phyloP scores from a whole-genome alignment of 2,329 filamentous ascomycete genomes.

The Colletotrichum sp. region DNA sequence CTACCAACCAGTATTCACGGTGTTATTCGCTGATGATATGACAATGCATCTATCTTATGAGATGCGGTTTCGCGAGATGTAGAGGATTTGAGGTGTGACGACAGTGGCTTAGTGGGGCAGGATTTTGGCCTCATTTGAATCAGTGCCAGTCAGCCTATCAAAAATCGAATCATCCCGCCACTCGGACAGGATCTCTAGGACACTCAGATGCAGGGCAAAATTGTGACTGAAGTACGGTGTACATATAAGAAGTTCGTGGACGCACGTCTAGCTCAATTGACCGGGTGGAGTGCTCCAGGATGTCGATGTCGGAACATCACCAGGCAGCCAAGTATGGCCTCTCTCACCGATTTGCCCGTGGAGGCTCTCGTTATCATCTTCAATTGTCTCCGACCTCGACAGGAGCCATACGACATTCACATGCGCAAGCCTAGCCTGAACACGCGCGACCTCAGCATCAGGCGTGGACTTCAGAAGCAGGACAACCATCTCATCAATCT shows the following conservation, averaged over 20 bases:
- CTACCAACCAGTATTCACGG: not conserved
- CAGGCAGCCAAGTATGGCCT: not conserved
- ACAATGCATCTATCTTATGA: not conserved
- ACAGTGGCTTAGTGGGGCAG: not conserved
- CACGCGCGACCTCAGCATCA: not conserved
- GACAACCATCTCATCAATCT: not conserved
- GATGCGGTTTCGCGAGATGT: not conserved
- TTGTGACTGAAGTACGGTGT: not conserved
- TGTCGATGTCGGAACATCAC: not conserved
- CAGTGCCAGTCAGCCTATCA: not conserved
- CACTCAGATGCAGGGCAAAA: not conserved
- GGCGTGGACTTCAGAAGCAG: not conserved
- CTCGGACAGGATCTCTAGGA: not conserved
- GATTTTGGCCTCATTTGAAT: not conserved
- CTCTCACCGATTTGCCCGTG: not conserved
- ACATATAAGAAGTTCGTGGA: not conserved
- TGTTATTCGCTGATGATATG: not conserved
- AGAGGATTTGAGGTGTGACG: not conserved
- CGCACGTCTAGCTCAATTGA: not conserved
- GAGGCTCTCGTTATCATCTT: not conserved
- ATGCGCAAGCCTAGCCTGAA: not conserved
- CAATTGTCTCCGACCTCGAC: not conserved
- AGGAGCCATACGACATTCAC: not conserved
- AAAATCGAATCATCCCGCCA: not conserved
- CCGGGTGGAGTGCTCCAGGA: not conserved